Evolutionary conservation across 176 grass and related monocot genomes (phyloP).

Genomic region (Elymus sibiricus): DNA sequence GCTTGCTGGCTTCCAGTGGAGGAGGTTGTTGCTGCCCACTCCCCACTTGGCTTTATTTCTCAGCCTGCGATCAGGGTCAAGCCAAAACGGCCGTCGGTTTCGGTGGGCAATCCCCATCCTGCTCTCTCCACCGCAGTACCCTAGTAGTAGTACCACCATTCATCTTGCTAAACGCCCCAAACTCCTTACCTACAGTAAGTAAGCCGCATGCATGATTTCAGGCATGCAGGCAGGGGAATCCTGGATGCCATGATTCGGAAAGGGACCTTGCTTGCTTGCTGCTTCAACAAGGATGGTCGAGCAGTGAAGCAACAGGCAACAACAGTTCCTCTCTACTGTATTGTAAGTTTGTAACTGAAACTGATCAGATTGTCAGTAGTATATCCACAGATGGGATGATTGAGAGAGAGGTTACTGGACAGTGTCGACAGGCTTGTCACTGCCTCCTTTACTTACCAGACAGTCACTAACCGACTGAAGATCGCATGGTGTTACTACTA

Average conservation of each 20-base stretch:
- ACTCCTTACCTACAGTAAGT: neutral
- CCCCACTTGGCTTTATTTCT: slow-evolving; percentile 39
- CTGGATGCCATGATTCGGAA: slow-evolving; percentile 7
- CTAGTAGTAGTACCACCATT: too few relatives aligned
- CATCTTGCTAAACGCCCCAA: slow-evolving; percentile 33
- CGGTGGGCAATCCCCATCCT: slow-evolving; percentile 56
- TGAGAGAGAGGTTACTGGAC: neutral
- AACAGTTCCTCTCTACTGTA: neutral
- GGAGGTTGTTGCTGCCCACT: slow-evolving; percentile 20
- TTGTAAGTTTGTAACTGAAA: neutral
- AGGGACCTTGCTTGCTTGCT: neutral
- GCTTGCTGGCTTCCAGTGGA: slow-evolving; percentile 16
- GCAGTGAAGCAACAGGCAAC: slow-evolving; percentile 6
- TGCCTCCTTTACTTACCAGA: neutral
- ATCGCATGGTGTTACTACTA: too few relatives aligned
- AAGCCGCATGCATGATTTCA: neutral
- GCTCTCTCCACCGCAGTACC: slow-evolving; percentile 3
- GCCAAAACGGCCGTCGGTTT: neutral
- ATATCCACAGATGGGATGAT: neutral
- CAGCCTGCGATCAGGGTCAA: neutral
- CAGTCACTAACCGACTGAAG: too few relatives aligned
- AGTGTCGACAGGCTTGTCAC: neutral
- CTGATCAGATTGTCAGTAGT: too few relatives aligned
- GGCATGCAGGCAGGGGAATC: neutral
- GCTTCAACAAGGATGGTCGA: neutral